These are phyloP conservation scores for Hirsutella rhossiliensis DNA, from an alignment of 2,329 filamentous ascomycete genomes.

Conservation along the genomic window DNA sequence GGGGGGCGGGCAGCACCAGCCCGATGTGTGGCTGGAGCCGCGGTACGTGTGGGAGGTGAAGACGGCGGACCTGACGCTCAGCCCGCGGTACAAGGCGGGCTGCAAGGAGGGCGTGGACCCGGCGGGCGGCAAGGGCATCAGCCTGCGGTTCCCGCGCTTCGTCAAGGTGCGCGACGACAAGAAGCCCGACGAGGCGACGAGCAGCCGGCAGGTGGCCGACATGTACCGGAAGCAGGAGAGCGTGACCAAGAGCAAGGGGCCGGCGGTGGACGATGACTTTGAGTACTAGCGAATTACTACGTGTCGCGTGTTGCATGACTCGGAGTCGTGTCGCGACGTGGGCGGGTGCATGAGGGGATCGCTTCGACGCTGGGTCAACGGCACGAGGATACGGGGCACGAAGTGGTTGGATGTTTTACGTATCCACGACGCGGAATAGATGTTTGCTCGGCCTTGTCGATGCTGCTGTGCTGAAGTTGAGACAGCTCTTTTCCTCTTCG, in stretches of 20 bases:
- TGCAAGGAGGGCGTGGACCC: constrained; percentile 66
- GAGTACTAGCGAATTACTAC: too few relatives aligned
- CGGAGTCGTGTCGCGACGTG: too few relatives aligned
- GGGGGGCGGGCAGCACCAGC: constrained; percentile 76
- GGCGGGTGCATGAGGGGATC: too few relatives aligned
- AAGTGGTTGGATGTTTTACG: too few relatives aligned
- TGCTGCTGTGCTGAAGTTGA: too few relatives aligned
- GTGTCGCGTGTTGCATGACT: too few relatives aligned
- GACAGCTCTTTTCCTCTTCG: too few relatives aligned
- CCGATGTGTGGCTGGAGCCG: constrained; percentile 97
- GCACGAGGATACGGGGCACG: too few relatives aligned
- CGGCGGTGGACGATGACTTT: constrained; percentile 89
- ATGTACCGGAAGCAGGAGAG: constrained; percentile 96
- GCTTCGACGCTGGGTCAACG: too few relatives aligned
- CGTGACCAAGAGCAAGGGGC: constrained; percentile 74
- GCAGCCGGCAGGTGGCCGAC: constrained; percentile 75
- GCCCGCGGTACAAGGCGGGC: constrained; percentile 87
- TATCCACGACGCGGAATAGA: too few relatives aligned
- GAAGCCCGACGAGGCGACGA: constrained; percentile 84
- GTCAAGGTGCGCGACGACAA: constrained; percentile 91
- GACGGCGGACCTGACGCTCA: constrained; percentile 87
- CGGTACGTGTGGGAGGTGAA: constrained; percentile 95
- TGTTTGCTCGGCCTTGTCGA: too few relatives aligned
- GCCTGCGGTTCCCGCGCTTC: constrained; percentile 82
- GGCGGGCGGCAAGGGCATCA: constrained; percentile 65